Percentiles rank a stretch among this genome's conserved stretches.
Evolutionary conservation across 1,284 basidiomycete genomes (phyloP).

Genomic region (Rhizoctonia solani): DNA sequence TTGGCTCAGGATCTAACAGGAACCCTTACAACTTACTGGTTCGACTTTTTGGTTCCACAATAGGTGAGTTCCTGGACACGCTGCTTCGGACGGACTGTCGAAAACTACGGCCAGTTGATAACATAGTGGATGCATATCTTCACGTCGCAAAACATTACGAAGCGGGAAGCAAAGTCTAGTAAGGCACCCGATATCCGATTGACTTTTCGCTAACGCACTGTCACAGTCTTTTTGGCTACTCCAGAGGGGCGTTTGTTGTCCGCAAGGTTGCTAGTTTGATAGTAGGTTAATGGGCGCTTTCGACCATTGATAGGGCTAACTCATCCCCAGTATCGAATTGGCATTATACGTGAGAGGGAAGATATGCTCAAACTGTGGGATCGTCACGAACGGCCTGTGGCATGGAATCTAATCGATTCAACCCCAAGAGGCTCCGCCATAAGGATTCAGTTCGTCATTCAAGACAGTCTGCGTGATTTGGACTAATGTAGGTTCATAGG

Average conservation of each 20-base stretch:
- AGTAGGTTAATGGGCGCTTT: conserved; percentile 3
- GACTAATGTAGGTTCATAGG: not conserved
- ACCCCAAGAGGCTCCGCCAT: not conserved
- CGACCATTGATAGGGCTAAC: not conserved
- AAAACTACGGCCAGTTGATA: not conserved
- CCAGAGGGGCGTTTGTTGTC: conserved; percentile 35
- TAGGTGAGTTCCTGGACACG: not conserved
- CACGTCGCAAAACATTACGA: conserved; percentile 2
- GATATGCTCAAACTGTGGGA: conserved; percentile 15
- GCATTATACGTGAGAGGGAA: conserved; percentile 3
- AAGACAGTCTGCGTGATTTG: not conserved
- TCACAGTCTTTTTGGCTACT: conserved; percentile 26
- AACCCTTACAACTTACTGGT: conserved; percentile 5
- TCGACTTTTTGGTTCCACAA: conserved; percentile 8
- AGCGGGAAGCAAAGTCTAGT: conserved; percentile 5
- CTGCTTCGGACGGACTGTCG: not conserved
- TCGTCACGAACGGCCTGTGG: conserved; percentile 14
- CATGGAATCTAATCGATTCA: not conserved
- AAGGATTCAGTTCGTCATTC: conserved; percentile 1
- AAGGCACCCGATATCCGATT: not conserved
- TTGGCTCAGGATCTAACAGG: not conserved
- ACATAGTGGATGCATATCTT: not conserved
- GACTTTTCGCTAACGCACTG: no score
- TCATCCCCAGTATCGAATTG: conserved; percentile 18
- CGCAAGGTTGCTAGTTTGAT: conserved; percentile 36